Base-by-base conservation (phyloP, 2,329 filamentous ascomycete species). In the Aureobasidium melanogenum region DNA sequence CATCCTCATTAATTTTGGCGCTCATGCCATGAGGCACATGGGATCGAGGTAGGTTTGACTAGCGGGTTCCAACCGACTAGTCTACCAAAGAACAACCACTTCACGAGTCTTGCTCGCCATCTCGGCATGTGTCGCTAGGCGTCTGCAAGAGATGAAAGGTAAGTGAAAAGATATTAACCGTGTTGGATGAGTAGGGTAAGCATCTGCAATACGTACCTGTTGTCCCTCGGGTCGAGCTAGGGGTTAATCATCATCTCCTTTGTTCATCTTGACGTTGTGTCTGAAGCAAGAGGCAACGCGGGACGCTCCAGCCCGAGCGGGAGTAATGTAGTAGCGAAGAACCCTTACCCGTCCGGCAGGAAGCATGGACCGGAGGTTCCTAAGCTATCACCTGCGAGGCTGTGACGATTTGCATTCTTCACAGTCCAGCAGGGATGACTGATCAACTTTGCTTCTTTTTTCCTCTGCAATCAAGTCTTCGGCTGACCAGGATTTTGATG, bases 231-330 rank as follows among this genome's bases (percentile, higher is more conserved):
- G 30, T 36, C 32, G 30, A 24, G 22, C 24, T 19, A 38, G 10
- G 14, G 19, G 48, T 47, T 10, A 38, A 19, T 38, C 12, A 28
- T 19, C 19, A 38, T 38, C 41, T 59, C 44, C 39, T 34, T 32
- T 59, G 34, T 41, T 50, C 30, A 30, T 59, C 44, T 59, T 46
- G 26, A 28, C 30, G 38, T 30, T 32, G n/a, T 32, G 34, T 34
- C 24, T 22, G n/a, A 6, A 44, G 19, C 34, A 38, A 57, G 44
- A 59, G 43, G 44, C 56, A 59, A 41, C 56, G 44, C 56, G 56
- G 56, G 56, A 59, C 56, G 56, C 56, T 44, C 56, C 56, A 59
- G 56, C 44, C 56, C 56, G 56, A 59, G 56, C 56, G 56, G 56
- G 43, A 50, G 56, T 44, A 56, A 44, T n/a, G 39, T 24, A 43